Base-by-base conservation (phyloP, 1,139 yeast species). In the Arxiozyma slooffiae region DNA sequence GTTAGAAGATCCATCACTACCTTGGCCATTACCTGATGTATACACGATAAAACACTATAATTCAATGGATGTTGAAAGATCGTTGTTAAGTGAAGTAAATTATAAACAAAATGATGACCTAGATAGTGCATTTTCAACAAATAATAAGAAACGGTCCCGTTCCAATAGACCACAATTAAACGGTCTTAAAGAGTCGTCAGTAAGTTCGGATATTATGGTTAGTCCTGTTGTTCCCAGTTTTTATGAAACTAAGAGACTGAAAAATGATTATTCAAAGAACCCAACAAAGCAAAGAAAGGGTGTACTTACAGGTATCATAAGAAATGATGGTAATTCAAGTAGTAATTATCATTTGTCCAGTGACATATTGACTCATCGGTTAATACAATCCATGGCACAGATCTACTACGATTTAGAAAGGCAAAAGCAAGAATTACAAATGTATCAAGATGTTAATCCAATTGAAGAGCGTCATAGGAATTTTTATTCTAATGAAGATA, bases 1-100 rank as follows among this genome's bases (percentile, higher is more conserved):
- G 80, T 71, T 85, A 47, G 75, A 74, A 47, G 57, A 63, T 38
- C 63, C 69, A 4, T 61, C 64, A 21, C 51, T 60, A 16, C 71
- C 77, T 5, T 89, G 96, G 96, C 95, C 95, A 1, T 70, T 90
- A 47, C 94, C 96, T 0, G 86, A 83, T 47, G 70, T 86, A 55
- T 79, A 88, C 2, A 63, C 73, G 1, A 80, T 88, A 6, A 81
- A 82, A 1, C 73, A 72, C 46, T 88, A 79, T 61, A 76, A 77
- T 3, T 75, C 89, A 1, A 71, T 73, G 54, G 96, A 86, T 64
- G 95, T 88, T 21, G 96, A 87, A 63, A 76, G 80, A 57, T 82
- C 94, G 0, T 69, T 88, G 51, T 69, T 87, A 48, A 84, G 92
- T 0, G 96, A 88, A 62, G 95, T 86, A 1, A 81, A 77, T 52